Conservation (phyloP, 225 moss, liverwort and hornwort genomes). For the Asterella californica region DNA sequence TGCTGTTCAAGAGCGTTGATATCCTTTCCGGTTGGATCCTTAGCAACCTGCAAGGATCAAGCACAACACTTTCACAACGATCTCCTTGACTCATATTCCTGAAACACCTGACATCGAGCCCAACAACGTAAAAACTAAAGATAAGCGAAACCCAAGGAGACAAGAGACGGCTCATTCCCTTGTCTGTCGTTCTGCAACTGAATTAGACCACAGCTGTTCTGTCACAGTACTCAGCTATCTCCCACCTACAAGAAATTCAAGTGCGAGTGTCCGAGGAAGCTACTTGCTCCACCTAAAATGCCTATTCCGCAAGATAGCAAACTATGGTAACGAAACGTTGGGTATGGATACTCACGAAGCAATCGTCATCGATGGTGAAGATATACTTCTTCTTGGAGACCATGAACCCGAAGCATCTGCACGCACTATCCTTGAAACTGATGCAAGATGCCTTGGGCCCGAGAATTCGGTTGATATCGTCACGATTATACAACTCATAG, state of each 20-base stretch:
- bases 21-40: conserved; percentile 56
- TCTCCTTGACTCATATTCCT: no score
- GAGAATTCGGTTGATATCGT: conserved; percentile 59
- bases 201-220: no score
- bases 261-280: no score
- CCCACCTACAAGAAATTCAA: no score
- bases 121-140: not conserved
- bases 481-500: conserved; percentile 61
- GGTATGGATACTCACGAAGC: conserved; percentile 42
- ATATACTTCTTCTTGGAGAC: conserved; percentile 65
- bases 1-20: conserved; percentile 83
- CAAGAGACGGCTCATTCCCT: no score
- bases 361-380: conserved; percentile 63
- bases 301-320: not conserved
- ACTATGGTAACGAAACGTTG: not conserved
- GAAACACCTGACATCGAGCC: not conserved
- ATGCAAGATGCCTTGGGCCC: conserved; percentile 65
- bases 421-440: conserved; percentile 56
- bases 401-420: conserved; percentile 67
- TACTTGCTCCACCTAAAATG: not conserved
- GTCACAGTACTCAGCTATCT: no score
- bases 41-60: conserved; percentile 37
- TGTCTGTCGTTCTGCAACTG: no score
- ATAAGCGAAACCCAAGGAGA: no score
- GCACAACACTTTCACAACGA: no score